A percentile compares a stretch with the other conserved stretches of the same genome.
Evolutionary conservation across 2,329 filamentous ascomycete species (phyloP).

Genomic region (Penicillium sp.): DNA sequence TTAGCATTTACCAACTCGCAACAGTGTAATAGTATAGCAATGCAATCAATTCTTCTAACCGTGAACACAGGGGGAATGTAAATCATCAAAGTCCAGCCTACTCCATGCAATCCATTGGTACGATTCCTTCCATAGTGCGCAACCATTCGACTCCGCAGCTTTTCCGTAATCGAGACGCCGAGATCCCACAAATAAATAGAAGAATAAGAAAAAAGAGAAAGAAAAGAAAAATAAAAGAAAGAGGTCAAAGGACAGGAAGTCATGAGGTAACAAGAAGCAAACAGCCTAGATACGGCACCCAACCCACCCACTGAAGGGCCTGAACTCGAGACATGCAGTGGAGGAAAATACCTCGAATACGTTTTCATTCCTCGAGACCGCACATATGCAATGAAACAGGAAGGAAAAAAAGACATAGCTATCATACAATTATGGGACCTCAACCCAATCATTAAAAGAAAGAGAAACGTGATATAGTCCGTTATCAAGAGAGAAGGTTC

Average conservation of each 20-base stretch:
- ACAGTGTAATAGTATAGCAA: neutral
- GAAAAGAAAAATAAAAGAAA: conserved; percentile 4
- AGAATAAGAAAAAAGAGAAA: conserved; percentile 11
- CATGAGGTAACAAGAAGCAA: neutral
- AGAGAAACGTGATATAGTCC: neutral
- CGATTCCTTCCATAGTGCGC: conserved; percentile 1
- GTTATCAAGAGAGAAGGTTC: conserved; percentile 65
- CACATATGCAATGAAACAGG: conserved; percentile 6
- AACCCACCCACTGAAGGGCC: neutral
- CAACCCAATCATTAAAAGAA: neutral
- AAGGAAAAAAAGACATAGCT: conserved; percentile 5
- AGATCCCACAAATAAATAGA: conserved; percentile 8
- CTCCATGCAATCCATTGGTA: conserved; percentile 20
- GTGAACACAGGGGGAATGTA: conserved; percentile 16
- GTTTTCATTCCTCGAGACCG: conserved; percentile 2
- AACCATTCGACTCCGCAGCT: conserved; percentile 5
- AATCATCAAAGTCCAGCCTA: conserved; percentile 22
- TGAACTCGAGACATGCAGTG: neutral
- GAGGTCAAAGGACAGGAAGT: neutral
- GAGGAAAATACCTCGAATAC: neutral
- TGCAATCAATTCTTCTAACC: conserved; percentile 13
- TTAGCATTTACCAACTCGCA: neutral
- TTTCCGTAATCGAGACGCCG: conserved; percentile 23
- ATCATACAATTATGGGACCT: conserved; percentile 6
- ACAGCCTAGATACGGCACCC: neutral